Base-by-base conservation (phyloP, 2,329 filamentous ascomycete genomes). In the Allantophomopsis cytisporea region DNA sequence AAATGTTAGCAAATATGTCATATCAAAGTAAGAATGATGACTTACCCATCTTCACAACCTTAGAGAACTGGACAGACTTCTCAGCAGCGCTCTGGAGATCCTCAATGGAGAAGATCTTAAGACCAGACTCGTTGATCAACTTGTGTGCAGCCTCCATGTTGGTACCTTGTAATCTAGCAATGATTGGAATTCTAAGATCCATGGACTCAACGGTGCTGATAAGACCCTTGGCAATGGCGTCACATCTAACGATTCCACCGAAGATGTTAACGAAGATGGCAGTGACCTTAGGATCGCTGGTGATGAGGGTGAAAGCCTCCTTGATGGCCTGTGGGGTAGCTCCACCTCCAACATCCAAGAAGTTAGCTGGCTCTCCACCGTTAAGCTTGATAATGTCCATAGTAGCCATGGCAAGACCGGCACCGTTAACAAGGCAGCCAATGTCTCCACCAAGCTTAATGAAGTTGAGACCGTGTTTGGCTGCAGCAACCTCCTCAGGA, bases 361-460 rank as follows among this genome's bases (percentile, higher is more conserved):
- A 98, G 78, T 98, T 98, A 54, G 91, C 91, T 46, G 91, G 91
- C 58, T 77, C 71, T 48, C 91, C 91, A 53, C 91, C 91, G 68
- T 96, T 98, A 47, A 98, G 77, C 79, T 98, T 96, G 76, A 98
- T 98, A 64, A 98, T 96, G 65, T 98, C 91, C 91, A 98, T 98
- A 61, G 91, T 98, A 47, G 91, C 91, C 91, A 98, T 98, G 66
- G 91, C 91, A 51, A 98, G 83, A 69, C 91, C 91, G 56, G 91
- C 91, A 61, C 91, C 91, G 70, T 98, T 98, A 70, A 98, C 91
- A 53, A 96, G 74, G 72, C 91, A 98, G 65, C 91, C 91, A 61
- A 98, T 98, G 61, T 98, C 91, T 61, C 91, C 91, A 60, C 96
- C 91, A 45, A 98, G 82, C 78, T 98, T 98, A 76, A 98, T 98